A percentile compares a stretch with the other conserved stretches of the same genome.
phyloP scores from a whole-genome alignment of 2,329 filamentous ascomycete species.

The Cercospora sp. region DNA sequence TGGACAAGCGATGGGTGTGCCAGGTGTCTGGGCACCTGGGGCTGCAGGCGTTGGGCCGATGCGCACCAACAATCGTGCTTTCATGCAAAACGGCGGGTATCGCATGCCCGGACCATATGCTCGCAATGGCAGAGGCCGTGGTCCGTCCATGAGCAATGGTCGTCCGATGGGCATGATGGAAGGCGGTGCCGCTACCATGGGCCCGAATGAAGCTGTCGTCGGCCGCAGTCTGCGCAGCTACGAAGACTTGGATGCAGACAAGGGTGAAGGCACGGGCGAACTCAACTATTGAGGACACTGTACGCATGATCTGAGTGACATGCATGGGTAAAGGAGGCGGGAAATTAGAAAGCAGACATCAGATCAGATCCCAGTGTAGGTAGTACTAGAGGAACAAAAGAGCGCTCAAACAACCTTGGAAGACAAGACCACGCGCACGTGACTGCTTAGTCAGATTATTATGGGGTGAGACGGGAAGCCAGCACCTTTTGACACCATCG shows the following conservation, averaged over 20 bases:
- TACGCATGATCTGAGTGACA: not conserved
- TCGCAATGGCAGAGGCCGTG: conserved; percentile 34
- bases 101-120: conserved; percentile 36
- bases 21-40: conserved; percentile 26
- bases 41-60: conserved; percentile 44
- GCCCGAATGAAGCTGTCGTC: conserved; percentile 86
- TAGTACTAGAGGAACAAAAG: not conserved
- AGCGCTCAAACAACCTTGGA: not conserved
- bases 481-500: not conserved
- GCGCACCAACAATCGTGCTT: conserved; percentile 40
- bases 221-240: conserved; percentile 94
- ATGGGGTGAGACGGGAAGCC: not conserved
- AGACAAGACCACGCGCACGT: not conserved
- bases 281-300: conserved; percentile 72
- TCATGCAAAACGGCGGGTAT: conserved; percentile 32
- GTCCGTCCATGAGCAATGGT: conserved; percentile 30
- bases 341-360: not conserved
- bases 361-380: conserved; percentile 1
- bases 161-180: conserved; percentile 45
- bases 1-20: conserved; percentile 47
- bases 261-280: conserved; percentile 67
- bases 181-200: conserved; percentile 69
- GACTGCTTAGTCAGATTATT: not conserved
- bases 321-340: not conserved
- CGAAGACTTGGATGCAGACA: conserved; percentile 86